phyloP scores from a whole-genome alignment of 805 yeast species.

The Yamadazyma takamatsuzukensis region DNA sequence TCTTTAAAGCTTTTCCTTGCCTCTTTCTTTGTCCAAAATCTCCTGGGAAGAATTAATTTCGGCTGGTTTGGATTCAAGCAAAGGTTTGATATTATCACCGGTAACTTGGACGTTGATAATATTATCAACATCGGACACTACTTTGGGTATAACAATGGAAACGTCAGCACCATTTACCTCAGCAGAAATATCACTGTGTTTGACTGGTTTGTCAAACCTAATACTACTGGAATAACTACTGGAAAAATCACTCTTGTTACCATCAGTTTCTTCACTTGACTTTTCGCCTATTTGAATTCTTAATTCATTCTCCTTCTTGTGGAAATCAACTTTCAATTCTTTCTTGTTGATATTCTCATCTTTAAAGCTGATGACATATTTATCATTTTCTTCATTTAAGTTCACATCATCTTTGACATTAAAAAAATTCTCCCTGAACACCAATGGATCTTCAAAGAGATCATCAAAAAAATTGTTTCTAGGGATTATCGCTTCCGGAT shows the following conservation, averaged over 20 bases:
- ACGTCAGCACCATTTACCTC: slow-evolving; percentile 16
- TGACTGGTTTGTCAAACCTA: slow-evolving; percentile 19
- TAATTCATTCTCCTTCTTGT: slow-evolving; percentile 19
- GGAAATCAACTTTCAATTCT: slow-evolving; percentile 19
- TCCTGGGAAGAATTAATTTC: too few relatives aligned
- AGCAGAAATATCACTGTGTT: slow-evolving; percentile 16
- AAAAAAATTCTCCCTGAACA: slow-evolving; percentile 7
- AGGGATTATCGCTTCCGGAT: slow-evolving; percentile 4
- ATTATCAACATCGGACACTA: slow-evolving; percentile 6
- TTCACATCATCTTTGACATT: slow-evolving; percentile 12
- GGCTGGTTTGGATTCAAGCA: too few relatives aligned
- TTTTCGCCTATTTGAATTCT: slow-evolving; percentile 11
- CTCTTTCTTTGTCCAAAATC: too few relatives aligned
- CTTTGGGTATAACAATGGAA: slow-evolving; percentile 17
- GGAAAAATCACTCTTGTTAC: slow-evolving; percentile 7
- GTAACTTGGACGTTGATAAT: slow-evolving; percentile 5
- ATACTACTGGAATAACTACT: slow-evolving; percentile 15
- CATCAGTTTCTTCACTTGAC: slow-evolving; percentile 9
- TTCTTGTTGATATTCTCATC: slow-evolving; percentile 13
- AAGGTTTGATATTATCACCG: slow-evolving; percentile 1
- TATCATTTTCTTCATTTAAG: slow-evolving; percentile 18
- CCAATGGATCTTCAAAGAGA: slow-evolving; percentile 8
- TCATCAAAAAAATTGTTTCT: slow-evolving; percentile 5
- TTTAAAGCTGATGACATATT: slow-evolving; percentile 17
- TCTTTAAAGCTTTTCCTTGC: too few relatives aligned